A percentile compares a stretch with the other conserved stretches of the same genome.
Evolutionary conservation across 192 early-diverging fungal species (phyloP).

Genomic region (Coemansia guatemalensis): DNA sequence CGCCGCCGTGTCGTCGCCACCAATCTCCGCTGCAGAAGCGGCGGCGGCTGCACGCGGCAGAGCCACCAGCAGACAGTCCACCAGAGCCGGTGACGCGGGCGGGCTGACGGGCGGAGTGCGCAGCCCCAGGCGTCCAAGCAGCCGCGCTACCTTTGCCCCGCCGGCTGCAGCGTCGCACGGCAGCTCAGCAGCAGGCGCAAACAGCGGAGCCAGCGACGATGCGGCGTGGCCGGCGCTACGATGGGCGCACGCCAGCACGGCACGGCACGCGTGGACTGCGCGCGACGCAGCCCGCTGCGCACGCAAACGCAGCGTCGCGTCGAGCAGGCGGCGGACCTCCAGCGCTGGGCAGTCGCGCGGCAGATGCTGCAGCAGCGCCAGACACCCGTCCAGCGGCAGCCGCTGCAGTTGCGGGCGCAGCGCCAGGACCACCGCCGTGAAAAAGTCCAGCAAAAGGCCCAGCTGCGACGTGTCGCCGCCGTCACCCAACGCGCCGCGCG

Average conservation of each 20-base stretch:
- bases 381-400: constrained; percentile 59
- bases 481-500: constrained; percentile 24
- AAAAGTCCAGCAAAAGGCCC: constrained; percentile 75
- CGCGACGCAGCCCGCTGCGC: constrained; percentile 1
- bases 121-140: background rate
- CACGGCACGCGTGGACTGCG: constrained; percentile 12
- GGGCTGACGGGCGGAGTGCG: no score
- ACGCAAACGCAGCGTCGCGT: constrained; percentile 3
- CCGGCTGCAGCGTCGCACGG: no score
- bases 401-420: constrained; percentile 57
- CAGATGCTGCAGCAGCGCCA: constrained; percentile 54
- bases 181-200: background rate
- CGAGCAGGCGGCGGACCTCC: constrained; percentile 10
- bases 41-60: background rate
- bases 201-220: background rate
- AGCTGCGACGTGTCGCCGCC: constrained; percentile 37
- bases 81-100: background rate
- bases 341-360: constrained; percentile 51
- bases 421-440: constrained; percentile 70
- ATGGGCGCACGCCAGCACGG: constrained; percentile 5
- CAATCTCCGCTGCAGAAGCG: background rate
- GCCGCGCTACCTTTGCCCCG: no score
- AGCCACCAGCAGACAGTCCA: constrained; percentile 8
- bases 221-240: background rate
- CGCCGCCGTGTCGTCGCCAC: background rate